Evolutionary conservation across 1,284 basidiomycete genomes (phyloP), one percentile per base, ranked within the genome.

Genomic region (Ustilago xerochloae): DNA sequence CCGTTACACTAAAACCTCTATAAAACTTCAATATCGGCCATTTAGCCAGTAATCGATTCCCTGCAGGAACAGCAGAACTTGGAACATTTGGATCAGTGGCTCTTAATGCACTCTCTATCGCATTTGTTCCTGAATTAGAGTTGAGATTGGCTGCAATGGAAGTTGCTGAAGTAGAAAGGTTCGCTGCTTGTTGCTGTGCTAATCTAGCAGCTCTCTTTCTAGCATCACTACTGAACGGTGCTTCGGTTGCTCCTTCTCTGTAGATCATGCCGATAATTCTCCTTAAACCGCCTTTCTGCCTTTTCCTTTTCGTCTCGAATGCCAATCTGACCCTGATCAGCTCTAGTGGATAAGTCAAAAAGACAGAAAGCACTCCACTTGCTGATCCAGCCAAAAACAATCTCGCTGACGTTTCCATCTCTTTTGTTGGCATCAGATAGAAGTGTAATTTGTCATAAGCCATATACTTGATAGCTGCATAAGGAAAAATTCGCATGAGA

Each of bases 381-480:
- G 92, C 85, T 6, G 95, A 91, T 6, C 97, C 97, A 15, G 95
- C 93, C 16, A 91, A 68, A 81, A 99, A 98, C 33, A 94, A 89
- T n/a, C 91, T 89, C 8, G 87, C 41, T 71, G 93, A 92, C 0
- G 94, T 97, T 81, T 97, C 91, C 65, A 89, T 84, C 51, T 90
- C 88, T 68, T 88, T 88, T 0, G 91, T 92, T 0, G 94, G 94
- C 90, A 99, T 98, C 49, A 99, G 85, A 22, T 86, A 80, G 86
- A 89, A 86, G 86, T 92, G 92, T 57, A 92, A 86, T 84, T 92
- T 90, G 85, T 98, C 95, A 84, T 99, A 99, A 3, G 93, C 90
- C 91, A 98, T 95, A 83, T 95, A 99, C 86, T 97, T 98, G 85
- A 99, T 92, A 52, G 92, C 94, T 38, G 97, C 97, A 84, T 99